Conservation (phyloP, 139 green algal species). For the Chlorella sp. region DNA sequence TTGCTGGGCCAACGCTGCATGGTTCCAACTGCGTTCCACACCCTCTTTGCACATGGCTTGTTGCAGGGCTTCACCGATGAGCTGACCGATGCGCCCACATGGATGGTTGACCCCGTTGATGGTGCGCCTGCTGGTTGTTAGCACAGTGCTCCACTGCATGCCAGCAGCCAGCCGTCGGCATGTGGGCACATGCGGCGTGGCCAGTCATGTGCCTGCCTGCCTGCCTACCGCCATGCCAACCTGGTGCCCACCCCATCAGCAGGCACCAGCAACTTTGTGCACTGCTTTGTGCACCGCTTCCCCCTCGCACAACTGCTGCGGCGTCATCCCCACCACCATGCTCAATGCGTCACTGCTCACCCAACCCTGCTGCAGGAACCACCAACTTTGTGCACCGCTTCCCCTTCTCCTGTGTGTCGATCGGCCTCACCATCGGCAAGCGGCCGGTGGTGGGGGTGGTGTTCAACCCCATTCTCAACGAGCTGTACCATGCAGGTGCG, state of each 20-base stretch:
- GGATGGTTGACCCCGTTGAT: constrained; percentile 88
- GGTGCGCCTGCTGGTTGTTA: neutral
- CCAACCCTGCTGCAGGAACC: constrained; percentile 82
- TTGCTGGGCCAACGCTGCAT: no score
- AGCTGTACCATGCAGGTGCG: constrained; percentile 75
- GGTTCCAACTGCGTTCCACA: no score
- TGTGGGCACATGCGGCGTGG: no score
- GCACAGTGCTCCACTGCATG: no score
- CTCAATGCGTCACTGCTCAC: no score
- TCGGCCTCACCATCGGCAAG: constrained; percentile 81
- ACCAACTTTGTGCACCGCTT: constrained; percentile 99
- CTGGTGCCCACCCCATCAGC: no score
- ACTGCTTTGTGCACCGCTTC: constrained; percentile 97
- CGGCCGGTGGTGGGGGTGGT: constrained; percentile 92
- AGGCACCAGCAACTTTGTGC: constrained; percentile 99
- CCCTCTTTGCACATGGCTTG: no score
- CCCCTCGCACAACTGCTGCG: no score
- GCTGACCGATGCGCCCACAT: constrained; percentile 92
- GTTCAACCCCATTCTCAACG: constrained; percentile 93
- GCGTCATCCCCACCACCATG: no score
- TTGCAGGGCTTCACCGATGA: constrained; percentile 54
- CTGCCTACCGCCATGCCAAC: no score
- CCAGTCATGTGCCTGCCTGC: no score
- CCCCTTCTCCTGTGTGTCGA: constrained; percentile 94
- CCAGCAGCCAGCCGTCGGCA: no score